Percentiles rank a stretch among this genome's conserved stretches.
phyloP scores from a whole-genome alignment of 768 basidiomycete genomes.

The Auriculariales sp. region DNA sequence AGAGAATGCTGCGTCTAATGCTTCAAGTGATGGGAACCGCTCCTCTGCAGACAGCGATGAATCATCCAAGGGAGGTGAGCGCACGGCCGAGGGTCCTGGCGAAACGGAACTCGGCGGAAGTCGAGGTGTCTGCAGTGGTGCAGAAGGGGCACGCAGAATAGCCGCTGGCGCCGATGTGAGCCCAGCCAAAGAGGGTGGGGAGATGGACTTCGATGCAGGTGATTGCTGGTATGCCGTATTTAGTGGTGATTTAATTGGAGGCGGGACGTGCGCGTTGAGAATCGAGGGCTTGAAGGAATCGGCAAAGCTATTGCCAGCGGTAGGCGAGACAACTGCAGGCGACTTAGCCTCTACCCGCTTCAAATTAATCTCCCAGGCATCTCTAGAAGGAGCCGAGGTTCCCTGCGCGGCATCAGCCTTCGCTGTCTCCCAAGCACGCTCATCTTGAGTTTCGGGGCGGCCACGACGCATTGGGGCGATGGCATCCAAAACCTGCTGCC shows the following conservation, averaged over 20 bases:
- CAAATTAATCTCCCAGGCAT: conserved; percentile 5
- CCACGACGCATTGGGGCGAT: conserved; percentile 69
- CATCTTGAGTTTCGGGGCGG: conserved; percentile 36
- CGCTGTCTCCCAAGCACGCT: conserved; percentile 32
- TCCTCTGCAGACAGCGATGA: conserved; percentile 38
- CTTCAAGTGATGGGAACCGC: conserved; percentile 79
- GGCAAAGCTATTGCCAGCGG: conserved; percentile 32
- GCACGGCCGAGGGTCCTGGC: conserved; percentile 13
- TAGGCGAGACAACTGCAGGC: neutral
- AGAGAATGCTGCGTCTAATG: conserved; percentile 46
- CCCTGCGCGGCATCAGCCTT: conserved; percentile 11
- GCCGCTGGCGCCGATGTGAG: neutral
- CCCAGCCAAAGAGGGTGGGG: neutral
- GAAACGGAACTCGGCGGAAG: conserved; percentile 21
- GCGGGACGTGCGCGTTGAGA: neutral
- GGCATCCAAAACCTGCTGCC: conserved; percentile 66
- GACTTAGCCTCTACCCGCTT: conserved; percentile 11
- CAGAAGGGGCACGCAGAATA: neutral
- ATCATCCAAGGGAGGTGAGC: conserved; percentile 20
- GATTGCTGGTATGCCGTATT: neutral
- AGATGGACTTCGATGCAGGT: conserved; percentile 3
- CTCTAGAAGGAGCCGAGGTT: too few species aligned
- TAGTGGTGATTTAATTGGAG: neutral
- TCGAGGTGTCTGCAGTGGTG: conserved; percentile 13
- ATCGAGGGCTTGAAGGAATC: conserved; percentile 28